Percentiles rank a stretch among this genome's conserved stretches.
These are phyloP conservation scores for Liquidambar formosana DNA, from an alignment of 164 flowering plant genomes.

Conservation along the genomic window DNA sequence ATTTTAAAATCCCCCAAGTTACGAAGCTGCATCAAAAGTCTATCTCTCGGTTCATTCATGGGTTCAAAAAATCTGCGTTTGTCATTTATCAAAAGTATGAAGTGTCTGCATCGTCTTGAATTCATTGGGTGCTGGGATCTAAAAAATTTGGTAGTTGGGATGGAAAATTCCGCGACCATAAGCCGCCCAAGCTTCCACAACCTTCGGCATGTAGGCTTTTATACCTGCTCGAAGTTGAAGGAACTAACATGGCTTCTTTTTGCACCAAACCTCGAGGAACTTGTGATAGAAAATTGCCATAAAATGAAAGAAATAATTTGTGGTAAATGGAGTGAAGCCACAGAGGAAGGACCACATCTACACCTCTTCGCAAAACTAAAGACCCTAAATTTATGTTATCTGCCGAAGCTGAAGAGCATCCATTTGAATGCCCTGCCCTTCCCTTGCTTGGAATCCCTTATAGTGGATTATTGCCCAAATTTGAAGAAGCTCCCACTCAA, in stretches of 20 bases:
- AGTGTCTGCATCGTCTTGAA: background rate
- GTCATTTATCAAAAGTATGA: background rate
- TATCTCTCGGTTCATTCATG: background rate
- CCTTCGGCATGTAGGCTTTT: background rate
- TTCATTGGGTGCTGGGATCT: background rate
- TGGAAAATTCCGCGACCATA: too few species aligned
- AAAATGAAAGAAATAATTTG: slow-evolving; percentile 1
- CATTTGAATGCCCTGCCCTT: background rate
- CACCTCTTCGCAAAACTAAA: background rate
- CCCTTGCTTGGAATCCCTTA: background rate
- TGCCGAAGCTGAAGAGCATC: slow-evolving; percentile 8
- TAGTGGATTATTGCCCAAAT: background rate
- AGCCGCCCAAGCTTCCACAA: background rate
- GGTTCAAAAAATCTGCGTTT: background rate
- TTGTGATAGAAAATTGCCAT: background rate
- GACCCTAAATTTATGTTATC: background rate
- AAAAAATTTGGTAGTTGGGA: background rate
- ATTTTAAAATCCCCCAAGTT: background rate
- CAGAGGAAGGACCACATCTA: background rate
- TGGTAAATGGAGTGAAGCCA: background rate
- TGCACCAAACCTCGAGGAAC: slow-evolving; percentile 9
- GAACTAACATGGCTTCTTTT: slow-evolving; percentile 9
- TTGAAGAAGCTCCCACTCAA: slow-evolving; percentile 1
- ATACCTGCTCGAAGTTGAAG: background rate
- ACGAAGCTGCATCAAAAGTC: background rate